Conservation (phyloP, 805 yeast species). For the Yarrowia sp. region DNA sequence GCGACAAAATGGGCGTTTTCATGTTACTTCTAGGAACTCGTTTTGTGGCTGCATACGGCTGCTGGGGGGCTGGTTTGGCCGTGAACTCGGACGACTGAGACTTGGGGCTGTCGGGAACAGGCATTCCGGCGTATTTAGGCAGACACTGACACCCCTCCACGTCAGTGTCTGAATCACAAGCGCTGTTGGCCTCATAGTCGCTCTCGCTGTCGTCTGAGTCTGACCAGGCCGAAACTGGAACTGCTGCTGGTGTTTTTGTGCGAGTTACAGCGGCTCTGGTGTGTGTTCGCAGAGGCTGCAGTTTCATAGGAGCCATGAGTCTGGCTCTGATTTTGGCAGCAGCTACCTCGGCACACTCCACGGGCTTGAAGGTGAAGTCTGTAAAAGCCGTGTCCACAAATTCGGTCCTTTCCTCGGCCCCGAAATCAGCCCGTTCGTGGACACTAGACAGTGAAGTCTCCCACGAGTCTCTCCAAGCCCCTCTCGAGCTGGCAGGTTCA, state of each 20-base stretch:
- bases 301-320: not conserved
- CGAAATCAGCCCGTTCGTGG: no score
- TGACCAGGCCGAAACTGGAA: not conserved
- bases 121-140: not conserved
- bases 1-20: not conserved
- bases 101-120: not conserved
- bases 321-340: no score
- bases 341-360: no score
- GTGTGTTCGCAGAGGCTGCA: not conserved
- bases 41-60: not conserved
- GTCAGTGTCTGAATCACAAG: slow-evolving; percentile 1
- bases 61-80: not conserved
- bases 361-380: not conserved
- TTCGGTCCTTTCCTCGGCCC: no score
- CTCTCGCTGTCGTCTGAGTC: slow-evolving; percentile 8
- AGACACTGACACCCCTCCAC: slow-evolving; percentile 5
- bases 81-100: not conserved
- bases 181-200: slow-evolving; percentile 1
- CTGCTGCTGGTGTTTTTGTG: not conserved
- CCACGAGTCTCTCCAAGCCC: slow-evolving; percentile 3
- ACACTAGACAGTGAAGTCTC: not conserved
- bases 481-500: not conserved
- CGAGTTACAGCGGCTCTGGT: not conserved
- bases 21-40: not conserved
- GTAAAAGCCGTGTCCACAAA: no score